These are phyloP conservation scores for Microsporum audouinii DNA, from an alignment of 2,329 filamentous ascomycete species.

Conservation along the genomic window DNA sequence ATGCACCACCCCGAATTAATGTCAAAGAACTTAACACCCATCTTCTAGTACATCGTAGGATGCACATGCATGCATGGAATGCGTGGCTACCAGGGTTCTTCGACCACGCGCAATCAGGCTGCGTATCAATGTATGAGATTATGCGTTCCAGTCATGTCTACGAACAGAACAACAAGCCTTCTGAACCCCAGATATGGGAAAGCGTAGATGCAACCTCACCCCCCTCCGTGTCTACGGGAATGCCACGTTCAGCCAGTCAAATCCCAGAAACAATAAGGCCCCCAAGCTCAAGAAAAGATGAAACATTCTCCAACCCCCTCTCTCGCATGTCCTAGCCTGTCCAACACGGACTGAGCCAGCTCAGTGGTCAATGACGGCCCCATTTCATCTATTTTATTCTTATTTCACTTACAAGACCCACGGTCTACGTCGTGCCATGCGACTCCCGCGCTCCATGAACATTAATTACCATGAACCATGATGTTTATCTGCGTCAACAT, in stretches of 20 bases:
- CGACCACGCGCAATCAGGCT: neutral
- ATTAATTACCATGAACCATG: neutral
- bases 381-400: neutral
- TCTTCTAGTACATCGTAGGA: neutral
- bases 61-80: neutral
- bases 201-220: neutral
- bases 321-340: neutral
- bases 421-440: neutral
- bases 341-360: neutral
- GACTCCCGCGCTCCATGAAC: neutral
- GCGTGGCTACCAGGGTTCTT: neutral
- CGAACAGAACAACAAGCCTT: neutral
- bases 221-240: neutral
- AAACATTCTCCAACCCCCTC: neutral
- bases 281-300: neutral
- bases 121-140: neutral
- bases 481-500: neutral
- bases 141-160: neutral
- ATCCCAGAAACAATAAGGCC: neutral
- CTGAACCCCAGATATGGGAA: neutral
- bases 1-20: neutral
- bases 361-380: neutral
- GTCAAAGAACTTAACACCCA: neutral
- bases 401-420: neutral
- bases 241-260: neutral